phyloP scores from a whole-genome alignment of 257 asterid genomes.

The Solanum appendiculatum region DNA sequence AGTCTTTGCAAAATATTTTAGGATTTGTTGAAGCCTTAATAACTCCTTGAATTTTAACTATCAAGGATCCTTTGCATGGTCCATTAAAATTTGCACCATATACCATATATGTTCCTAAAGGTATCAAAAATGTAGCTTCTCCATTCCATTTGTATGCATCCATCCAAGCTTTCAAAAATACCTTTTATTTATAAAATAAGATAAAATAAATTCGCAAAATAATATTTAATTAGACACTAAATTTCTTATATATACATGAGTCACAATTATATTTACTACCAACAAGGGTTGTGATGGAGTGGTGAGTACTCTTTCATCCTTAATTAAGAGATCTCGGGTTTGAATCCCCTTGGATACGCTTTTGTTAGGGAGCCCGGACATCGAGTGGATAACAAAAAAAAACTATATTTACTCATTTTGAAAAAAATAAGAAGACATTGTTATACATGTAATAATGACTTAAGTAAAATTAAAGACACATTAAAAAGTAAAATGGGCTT shows the following conservation, averaged over 20 bases:
- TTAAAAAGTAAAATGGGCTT: not conserved
- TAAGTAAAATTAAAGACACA: not conserved
- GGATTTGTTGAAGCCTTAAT: slow-evolving; percentile 2
- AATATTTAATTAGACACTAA: not conserved
- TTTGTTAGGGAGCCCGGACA: not conserved
- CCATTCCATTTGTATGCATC: not conserved
- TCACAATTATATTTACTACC: not conserved
- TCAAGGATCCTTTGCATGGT: not conserved
- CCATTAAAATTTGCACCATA: not conserved
- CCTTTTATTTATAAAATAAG: not conserved
- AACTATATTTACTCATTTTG: not conserved
- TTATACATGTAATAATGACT: not conserved
- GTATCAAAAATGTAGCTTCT: not conserved
- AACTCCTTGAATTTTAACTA: not conserved
- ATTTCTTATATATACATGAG: not conserved
- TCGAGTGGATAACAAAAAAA: accelerated
- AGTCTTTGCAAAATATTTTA: not conserved
- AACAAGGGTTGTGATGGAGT: not conserved
- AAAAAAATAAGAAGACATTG: too few relatives aligned
- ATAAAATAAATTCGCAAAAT: not conserved
- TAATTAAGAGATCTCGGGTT: not conserved
- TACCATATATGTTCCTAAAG: not conserved
- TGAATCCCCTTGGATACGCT: too few relatives aligned
- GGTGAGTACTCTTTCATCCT: too few relatives aligned
- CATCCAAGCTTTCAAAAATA: not conserved